These are phyloP conservation scores for Rosa rugosa DNA, from an alignment of 306 rosid species.

Conservation along the genomic window DNA sequence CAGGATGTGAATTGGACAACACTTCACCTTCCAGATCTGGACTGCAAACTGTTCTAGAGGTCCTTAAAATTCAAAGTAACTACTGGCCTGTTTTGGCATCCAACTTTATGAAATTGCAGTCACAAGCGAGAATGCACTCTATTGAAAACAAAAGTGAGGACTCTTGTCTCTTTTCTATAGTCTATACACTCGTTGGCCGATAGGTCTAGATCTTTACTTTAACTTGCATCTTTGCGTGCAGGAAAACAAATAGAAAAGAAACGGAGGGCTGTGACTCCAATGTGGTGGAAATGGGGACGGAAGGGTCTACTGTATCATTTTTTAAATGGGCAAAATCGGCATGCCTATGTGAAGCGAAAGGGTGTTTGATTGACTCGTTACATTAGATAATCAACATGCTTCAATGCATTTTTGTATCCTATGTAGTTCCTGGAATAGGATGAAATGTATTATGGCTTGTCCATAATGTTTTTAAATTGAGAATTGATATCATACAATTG, in stretches of 20 bases:
- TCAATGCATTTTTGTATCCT: conserved; percentile 40
- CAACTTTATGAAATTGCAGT: conserved; percentile 49
- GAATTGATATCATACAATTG: not conserved
- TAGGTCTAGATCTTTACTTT: not conserved
- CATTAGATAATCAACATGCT: conserved; percentile 19
- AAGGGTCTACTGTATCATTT: conserved; percentile 36
- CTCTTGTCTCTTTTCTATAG: conserved; percentile 13
- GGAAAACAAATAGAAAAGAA: conserved; percentile 53
- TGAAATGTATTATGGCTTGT: not conserved
- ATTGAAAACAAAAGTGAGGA: conserved; percentile 56
- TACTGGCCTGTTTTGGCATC: conserved; percentile 75
- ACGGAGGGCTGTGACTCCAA: conserved; percentile 32
- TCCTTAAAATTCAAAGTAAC: conserved; percentile 72
- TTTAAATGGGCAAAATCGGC: conserved; percentile 21
- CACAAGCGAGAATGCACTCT: conserved; percentile 46
- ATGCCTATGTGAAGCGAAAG: conserved; percentile 17
- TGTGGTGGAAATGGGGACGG: conserved; percentile 40
- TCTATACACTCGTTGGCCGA: not conserved
- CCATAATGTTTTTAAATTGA: conserved; percentile 2
- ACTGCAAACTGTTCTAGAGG: conserved; percentile 67
- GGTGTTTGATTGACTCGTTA: conserved; percentile 21
- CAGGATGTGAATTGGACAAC: conserved; percentile 45
- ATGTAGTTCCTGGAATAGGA: conserved; percentile 22
- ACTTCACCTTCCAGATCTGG: conserved; percentile 69
- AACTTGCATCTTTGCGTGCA: conserved; percentile 22